Base-by-base conservation (phyloP, 2,329 filamentous ascomycete genomes). In the Microdochium bolleyi region DNA sequence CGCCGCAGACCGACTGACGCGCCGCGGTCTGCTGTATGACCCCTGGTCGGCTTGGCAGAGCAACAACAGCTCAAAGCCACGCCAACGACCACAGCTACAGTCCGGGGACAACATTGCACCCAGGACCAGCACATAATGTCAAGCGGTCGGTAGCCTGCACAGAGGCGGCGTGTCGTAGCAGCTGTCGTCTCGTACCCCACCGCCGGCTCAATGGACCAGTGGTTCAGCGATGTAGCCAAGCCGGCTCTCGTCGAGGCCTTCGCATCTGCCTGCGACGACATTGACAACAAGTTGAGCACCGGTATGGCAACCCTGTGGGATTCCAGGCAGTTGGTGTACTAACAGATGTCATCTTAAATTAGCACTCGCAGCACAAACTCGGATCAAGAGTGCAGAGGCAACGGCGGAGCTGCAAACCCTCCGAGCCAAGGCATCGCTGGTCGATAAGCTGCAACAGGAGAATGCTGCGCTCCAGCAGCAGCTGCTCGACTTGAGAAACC, bases 401-500 rank as follows among this genome's bases (percentile, higher is more conserved):
- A 50, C 58, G 11, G 57, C 64, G 5, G 70, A 75, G 55, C 54
- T 75, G 10, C 61, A 66, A 24, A 57, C 59, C n/a, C 58, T 74
- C 4, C 67, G 57, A 44, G 57, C 54, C 13, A 63, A 58, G 22
- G 66, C 64, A n/a, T 63, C 61, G 16, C 57, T 64, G 24, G 66
- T 67, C 21, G 64, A 68, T 14, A 60, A 56, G 1, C 58, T 79
- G 24, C 68, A 75, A 52, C 58, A 67, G 16, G 73, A 78, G 54
- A 77, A 76, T 50, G 58, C 57, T n/a, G 55, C 63, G 3, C 65
- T 81, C 5, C 67, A 64, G 50, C 60, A 57, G 30, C 67, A 75
- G 51, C 54, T 78, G 10, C 55, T 58, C 3, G 56, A 62, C 10
- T 61, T 73, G 21, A 63, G 51, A 48, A 48, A 56, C 22, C 54